phyloP scores from a whole-genome alignment of 2,329 filamentous ascomycete genomes.

The Aphanocladium album region DNA sequence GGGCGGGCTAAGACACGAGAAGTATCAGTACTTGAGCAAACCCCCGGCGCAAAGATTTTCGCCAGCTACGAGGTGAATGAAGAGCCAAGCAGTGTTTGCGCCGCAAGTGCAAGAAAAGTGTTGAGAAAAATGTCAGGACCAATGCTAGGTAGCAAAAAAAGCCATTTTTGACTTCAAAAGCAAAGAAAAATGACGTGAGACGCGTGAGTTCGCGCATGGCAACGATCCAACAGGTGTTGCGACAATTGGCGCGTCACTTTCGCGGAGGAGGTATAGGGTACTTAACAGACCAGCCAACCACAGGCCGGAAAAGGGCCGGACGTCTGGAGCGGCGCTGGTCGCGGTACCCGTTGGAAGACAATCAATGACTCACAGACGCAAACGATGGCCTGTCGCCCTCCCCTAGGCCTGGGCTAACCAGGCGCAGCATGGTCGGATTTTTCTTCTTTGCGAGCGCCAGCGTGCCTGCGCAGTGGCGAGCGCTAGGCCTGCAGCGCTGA shows the following conservation, averaged over 20 bases:
- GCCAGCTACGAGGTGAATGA: conserved; percentile 12
- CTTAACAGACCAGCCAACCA: conserved; percentile 5
- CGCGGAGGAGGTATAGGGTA: conserved; percentile 12
- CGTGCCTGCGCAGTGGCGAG: neutral
- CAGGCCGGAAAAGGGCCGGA: neutral
- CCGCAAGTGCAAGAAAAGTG: neutral
- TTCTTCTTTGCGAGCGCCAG: neutral
- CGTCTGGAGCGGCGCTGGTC: conserved; percentile 7
- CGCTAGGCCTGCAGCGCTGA: neutral
- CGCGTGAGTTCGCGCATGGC: conserved; percentile 6
- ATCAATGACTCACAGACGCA: conserved; percentile 16
- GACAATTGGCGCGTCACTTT: conserved; percentile 9
- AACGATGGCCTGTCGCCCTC: neutral
- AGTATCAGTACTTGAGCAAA: conserved; percentile 24
- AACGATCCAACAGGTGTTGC: neutral
- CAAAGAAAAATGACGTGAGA: neutral
- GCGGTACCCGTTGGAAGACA: conserved; percentile 6
- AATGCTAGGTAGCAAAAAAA: neutral
- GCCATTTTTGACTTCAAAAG: neutral
- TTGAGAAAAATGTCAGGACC: neutral
- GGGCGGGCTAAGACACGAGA: neutral
- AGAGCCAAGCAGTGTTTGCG: neutral
- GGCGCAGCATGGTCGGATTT: neutral
- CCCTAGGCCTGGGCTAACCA: neutral
- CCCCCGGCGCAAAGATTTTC: conserved; percentile 27